phyloP scores from a whole-genome alignment of 768 basidiomycete species.

The Lentinula detonsa region DNA sequence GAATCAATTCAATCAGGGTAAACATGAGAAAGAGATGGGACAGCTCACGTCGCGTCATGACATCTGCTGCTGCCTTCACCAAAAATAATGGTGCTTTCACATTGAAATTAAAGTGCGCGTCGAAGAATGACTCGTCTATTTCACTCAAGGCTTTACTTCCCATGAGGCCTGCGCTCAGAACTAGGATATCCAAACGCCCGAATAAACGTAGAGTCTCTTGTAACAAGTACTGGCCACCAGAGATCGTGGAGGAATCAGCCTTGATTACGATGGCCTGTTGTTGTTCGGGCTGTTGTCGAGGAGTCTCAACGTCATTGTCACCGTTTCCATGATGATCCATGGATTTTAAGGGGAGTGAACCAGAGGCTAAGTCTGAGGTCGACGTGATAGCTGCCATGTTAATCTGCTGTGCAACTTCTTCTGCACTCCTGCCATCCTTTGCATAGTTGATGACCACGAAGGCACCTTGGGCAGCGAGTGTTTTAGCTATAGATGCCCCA shows the following conservation, averaged over 20 bases:
- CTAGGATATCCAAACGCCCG: conserved; percentile 51
- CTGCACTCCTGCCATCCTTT: not conserved
- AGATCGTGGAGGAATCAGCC: conserved; percentile 44
- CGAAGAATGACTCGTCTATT: conserved; percentile 47
- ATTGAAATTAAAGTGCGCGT: conserved; percentile 46
- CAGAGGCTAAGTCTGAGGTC: not conserved
- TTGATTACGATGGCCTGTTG: conserved; percentile 43
- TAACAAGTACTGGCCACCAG: conserved; percentile 40
- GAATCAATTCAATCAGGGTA: not conserved
- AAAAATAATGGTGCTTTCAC: conserved; percentile 60
- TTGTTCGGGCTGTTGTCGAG: conserved; percentile 21
- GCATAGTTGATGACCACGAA: conserved; percentile 49
- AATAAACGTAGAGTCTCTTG: conserved; percentile 42
- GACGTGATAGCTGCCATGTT: not conserved
- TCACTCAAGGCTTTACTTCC: conserved; percentile 42
- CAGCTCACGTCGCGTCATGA: conserved; percentile 37
- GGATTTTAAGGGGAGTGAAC: conserved; percentile 24
- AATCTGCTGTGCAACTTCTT: conserved; percentile 1
- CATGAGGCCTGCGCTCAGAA: conserved; percentile 57
- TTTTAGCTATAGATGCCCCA: conserved; percentile 48
- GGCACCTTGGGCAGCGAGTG: conserved; percentile 51
- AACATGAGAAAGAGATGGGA: not conserved
- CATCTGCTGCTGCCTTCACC: conserved; percentile 38
- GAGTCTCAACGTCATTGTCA: conserved; percentile 33
- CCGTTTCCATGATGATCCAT: conserved; percentile 32